Evolutionary conservation across 495 filamentous ascomycete species (phyloP), one percentile per base, ranked within the genome.

Genomic region (Xylaria intraflava): DNA sequence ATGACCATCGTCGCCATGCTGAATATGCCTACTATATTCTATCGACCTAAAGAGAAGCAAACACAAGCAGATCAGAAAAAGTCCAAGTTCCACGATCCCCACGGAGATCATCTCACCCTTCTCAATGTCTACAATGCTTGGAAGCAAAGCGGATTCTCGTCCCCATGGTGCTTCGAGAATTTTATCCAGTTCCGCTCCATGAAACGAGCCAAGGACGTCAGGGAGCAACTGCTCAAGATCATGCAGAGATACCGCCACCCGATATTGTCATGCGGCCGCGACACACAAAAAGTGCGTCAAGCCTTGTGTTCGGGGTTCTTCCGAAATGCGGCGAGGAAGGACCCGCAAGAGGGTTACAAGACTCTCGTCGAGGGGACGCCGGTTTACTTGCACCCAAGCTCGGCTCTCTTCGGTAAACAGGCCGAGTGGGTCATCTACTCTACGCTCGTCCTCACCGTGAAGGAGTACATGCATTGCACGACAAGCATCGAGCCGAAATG

Each of bases 81-180:
- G 67, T 78, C 90, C 35, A 95, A 95, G 65, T 97, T 97, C 72
- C 89, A 96, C 68, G 94, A 97, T 63, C 89, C 91, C 0, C 83
- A 88, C 48, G 92, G 94, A 31, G 93, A 99, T 57, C 93, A 99
- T 63, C 72, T 97, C 3, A 99, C 93, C 1, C 74, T 97, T 0
- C 79, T 99, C 24, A 97, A 97, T 64, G 94, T 97, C 2, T 99
- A 96, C 77, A 95, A 96, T 61, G 83, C 76, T 12, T 99, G 93
- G 93, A 95, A 94, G 64, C 72, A 83, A 12, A 86, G 80, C 56
- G 85, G 83, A 8, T 95, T 83, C 68, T 83, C 81, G 40, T 89
- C 83, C 46, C 80, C 93, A 2, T 99, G 94, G 94, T 97, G 94
- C 61, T 89, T 87, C 50, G 94, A 99, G 60, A 96, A 99, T 65